Percentiles rank a stretch among this genome's conserved stretches.
Conservation (phyloP, 2,329 filamentous ascomycete species). For the Apiospora phragmitis region DNA sequence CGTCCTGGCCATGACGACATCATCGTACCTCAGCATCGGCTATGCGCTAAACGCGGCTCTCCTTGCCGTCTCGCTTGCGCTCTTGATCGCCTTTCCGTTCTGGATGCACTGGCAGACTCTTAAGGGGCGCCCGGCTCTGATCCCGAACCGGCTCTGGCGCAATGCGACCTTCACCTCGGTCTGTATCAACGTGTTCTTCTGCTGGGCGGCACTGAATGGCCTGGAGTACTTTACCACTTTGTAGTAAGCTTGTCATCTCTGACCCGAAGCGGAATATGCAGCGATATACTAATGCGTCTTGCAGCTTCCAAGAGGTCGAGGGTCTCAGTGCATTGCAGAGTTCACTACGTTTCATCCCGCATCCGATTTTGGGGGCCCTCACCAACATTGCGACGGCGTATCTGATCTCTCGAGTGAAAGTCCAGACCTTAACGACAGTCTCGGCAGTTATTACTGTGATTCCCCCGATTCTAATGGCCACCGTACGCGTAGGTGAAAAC, state of each 20-base stretch:
- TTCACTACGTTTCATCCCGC: slow-evolving; percentile 26
- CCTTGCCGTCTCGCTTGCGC: slow-evolving; percentile 38
- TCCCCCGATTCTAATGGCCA: slow-evolving; percentile 55
- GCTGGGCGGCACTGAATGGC: slow-evolving; percentile 41
- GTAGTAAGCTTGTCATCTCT: slow-evolving; percentile 32
- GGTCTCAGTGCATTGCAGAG: slow-evolving; percentile 35
- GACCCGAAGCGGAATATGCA: neutral
- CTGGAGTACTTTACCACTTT: slow-evolving; percentile 44
- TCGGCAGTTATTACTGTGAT: slow-evolving; percentile 44
- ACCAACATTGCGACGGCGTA: slow-evolving; percentile 43
- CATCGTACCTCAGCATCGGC: slow-evolving; percentile 35
- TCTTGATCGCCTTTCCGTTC: slow-evolving; percentile 45
- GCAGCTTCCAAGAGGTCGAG: slow-evolving; percentile 46
- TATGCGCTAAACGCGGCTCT: slow-evolving; percentile 37
- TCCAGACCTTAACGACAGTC: slow-evolving; percentile 39
- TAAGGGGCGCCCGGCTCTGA: slow-evolving; percentile 40
- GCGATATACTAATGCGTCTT: neutral
- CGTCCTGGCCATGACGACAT: slow-evolving; percentile 47
- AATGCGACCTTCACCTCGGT: slow-evolving; percentile 51
- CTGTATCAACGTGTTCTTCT: slow-evolving; percentile 46
- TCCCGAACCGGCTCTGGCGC: slow-evolving; percentile 58
- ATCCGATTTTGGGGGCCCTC: slow-evolving; percentile 41
- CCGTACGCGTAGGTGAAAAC: slow-evolving; percentile 44
- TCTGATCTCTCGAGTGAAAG: slow-evolving; percentile 38
- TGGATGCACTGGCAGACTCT: slow-evolving; percentile 35